Evolutionary conservation across 345 rosid genomes (phyloP).

Genomic region (Brassica incana): DNA sequence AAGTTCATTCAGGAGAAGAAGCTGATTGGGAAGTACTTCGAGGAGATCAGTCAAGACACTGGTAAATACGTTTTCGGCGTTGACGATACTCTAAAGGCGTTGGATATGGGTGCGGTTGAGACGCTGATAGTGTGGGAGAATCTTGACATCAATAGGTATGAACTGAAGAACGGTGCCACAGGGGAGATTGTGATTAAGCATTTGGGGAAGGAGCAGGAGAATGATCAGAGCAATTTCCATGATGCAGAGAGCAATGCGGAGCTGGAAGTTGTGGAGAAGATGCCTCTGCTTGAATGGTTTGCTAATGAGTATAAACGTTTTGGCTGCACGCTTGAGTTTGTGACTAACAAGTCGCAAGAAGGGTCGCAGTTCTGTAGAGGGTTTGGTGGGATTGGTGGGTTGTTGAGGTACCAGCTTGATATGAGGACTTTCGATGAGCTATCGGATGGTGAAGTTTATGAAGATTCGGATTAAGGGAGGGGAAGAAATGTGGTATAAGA

Average conservation of each 20-base stretch:
- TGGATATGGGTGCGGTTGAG: constrained; percentile 92
- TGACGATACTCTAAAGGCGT: constrained; percentile 76
- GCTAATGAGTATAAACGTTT: constrained; percentile 83
- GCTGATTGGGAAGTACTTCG: constrained; percentile 85
- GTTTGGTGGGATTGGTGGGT: constrained; percentile 89
- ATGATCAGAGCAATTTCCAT: constrained; percentile 69
- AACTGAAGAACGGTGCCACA: constrained; percentile 56
- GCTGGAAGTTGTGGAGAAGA: constrained; percentile 73
- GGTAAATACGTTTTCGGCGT: constrained; percentile 86
- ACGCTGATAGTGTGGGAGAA: constrained; percentile 91
- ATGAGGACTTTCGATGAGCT: constrained; percentile 76
- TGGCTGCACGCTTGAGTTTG: constrained; percentile 82
- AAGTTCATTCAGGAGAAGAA: constrained; percentile 92
- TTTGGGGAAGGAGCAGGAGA: constrained; percentile 70
- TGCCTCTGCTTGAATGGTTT: constrained; percentile 87
- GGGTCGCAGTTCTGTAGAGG: constrained; percentile 92
- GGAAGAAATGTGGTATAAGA: neutral
- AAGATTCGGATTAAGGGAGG: constrained; percentile 68
- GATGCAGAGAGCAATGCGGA: constrained; percentile 59
- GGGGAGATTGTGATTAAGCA: constrained; percentile 70
- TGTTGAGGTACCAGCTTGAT: constrained; percentile 87
- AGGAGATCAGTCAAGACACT: constrained; percentile 92
- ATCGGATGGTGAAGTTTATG: constrained; percentile 64
- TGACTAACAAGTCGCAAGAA: constrained; percentile 92
- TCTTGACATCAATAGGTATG: constrained; percentile 67